Evolutionary conservation across 1,139 yeast species (phyloP).

Genomic region (Candida sp.): DNA sequence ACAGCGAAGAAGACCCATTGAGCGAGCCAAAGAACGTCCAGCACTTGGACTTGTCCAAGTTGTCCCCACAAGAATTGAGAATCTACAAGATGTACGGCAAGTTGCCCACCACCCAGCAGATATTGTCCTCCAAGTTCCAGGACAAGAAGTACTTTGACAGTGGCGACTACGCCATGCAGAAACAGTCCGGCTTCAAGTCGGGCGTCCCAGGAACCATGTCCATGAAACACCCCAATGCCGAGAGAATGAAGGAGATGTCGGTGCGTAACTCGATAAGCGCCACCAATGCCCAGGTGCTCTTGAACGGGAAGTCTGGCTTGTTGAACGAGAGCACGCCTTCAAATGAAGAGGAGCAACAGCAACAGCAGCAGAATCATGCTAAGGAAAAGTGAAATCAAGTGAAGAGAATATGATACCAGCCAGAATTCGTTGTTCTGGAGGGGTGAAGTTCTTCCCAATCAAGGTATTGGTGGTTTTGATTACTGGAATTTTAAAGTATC

Average conservation of each 20-base stretch:
- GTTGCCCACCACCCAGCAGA: slow-evolving; percentile 84
- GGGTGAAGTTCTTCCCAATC: too few relatives aligned
- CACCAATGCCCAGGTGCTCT: slow-evolving; percentile 46
- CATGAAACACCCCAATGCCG: slow-evolving; percentile 53
- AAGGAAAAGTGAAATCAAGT: not conserved
- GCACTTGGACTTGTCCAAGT: slow-evolving; percentile 56
- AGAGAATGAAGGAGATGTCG: slow-evolving; percentile 51
- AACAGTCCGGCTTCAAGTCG: slow-evolving; percentile 38
- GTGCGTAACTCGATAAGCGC: slow-evolving; percentile 51
- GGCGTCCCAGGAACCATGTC: slow-evolving; percentile 24
- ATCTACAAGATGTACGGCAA: slow-evolving; percentile 86
- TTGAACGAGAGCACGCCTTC: slow-evolving; percentile 47
- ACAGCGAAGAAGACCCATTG: slow-evolving; percentile 49
- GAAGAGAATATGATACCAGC: not conserved
- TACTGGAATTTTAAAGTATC: too few relatives aligned
- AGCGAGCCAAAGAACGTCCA: slow-evolving; percentile 51
- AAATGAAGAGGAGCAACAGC: slow-evolving; percentile 17
- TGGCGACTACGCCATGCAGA: slow-evolving; percentile 96
- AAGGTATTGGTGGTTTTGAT: too few relatives aligned
- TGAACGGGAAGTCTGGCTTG: slow-evolving; percentile 51
- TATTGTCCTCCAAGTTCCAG: slow-evolving; percentile 76
- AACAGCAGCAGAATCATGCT: too few relatives aligned
- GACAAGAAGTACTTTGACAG: slow-evolving; percentile 96
- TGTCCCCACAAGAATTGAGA: slow-evolving; percentile 71
- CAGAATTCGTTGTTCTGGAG: too few relatives aligned